A percentile compares a stretch with the other conserved stretches of the same genome.
These are phyloP conservation scores for Nannochloropsis oceanica DNA, from an alignment of 108 stramenopile species.

Conservation along the genomic window DNA sequence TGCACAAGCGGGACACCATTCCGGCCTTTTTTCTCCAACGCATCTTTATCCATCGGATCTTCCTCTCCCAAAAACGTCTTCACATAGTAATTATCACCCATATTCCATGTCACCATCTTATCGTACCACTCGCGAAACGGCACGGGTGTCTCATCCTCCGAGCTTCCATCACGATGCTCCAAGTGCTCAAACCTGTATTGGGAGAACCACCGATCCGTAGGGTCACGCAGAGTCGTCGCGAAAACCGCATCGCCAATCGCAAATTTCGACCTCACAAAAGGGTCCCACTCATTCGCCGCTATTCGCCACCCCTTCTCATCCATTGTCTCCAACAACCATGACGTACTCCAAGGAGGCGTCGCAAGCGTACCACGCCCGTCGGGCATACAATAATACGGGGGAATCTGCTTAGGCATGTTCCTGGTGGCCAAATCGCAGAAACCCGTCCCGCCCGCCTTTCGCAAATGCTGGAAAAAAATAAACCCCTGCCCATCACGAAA, in stretches of 20 bases:
- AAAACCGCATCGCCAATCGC: constrained; percentile 27
- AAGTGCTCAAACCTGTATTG: constrained; percentile 38
- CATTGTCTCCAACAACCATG: constrained; percentile 3
- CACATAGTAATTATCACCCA: constrained; percentile 37
- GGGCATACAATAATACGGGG: constrained; percentile 36
- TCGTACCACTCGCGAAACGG: constrained; percentile 27
- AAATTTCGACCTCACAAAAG: background rate
- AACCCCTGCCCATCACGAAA: constrained; percentile 16
- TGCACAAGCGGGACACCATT: background rate
- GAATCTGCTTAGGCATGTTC: constrained; percentile 24
- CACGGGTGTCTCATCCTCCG: background rate
- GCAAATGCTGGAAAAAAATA: constrained; percentile 35
- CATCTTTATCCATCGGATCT: background rate
- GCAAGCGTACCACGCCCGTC: constrained; percentile 28
- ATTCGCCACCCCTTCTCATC: constrained; percentile 8
- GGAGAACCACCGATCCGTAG: constrained; percentile 31
- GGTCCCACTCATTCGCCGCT: constrained; percentile 40
- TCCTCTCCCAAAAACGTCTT: constrained; percentile 23
- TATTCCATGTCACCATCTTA: background rate
- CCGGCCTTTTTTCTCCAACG: background rate
- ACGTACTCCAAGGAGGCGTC: constrained; percentile 23
- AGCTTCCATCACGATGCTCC: constrained; percentile 31
- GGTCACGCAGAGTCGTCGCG: constrained; percentile 21
- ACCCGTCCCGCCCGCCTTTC: constrained; percentile 36
- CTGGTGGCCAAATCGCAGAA: constrained; percentile 33